A percentile compares a stretch with the other conserved stretches of the same genome.
Evolutionary conservation across 2,329 filamentous ascomycete species (phyloP).

Genomic region (Aspergillus jensenii): DNA sequence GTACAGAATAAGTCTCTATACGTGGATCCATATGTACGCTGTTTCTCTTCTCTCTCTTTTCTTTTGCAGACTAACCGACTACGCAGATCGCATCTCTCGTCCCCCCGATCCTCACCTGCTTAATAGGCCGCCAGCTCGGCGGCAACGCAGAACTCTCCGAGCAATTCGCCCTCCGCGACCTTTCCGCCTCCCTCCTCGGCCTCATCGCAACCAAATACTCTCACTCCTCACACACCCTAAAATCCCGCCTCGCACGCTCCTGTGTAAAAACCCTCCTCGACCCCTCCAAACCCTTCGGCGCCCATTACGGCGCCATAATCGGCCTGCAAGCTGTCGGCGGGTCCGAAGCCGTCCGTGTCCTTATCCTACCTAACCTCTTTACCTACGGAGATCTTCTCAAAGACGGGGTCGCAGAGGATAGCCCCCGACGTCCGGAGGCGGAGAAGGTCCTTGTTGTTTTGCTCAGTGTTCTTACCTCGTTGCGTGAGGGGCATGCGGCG

Average conservation of each 20-base stretch:
- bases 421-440: slow-evolving; percentile 57
- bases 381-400: slow-evolving; percentile 63
- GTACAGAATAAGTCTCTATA: slow-evolving; percentile 81
- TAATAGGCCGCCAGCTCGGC: slow-evolving; percentile 80
- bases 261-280: slow-evolving; percentile 92
- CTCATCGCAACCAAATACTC: slow-evolving; percentile 80
- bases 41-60: not conserved
- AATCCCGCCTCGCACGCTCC: slow-evolving; percentile 85
- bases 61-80: slow-evolving; percentile 17
- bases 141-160: slow-evolving; percentile 50
- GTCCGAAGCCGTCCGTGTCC: slow-evolving; percentile 60
- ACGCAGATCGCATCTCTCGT: slow-evolving; percentile 65
- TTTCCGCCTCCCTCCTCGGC: slow-evolving; percentile 78
- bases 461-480: slow-evolving; percentile 53
- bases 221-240: slow-evolving; percentile 75
- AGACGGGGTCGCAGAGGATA: slow-evolving; percentile 52
- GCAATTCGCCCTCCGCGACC: slow-evolving; percentile 79
- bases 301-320: slow-evolving; percentile 84
- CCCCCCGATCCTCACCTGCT: slow-evolving; percentile 85
- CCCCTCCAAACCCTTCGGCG: slow-evolving; percentile 74
- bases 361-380: slow-evolving; percentile 66
- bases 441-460: slow-evolving; percentile 61
- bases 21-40: slow-evolving; percentile 62
- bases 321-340: slow-evolving; percentile 78
- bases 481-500: slow-evolving; percentile 49